Conservation (phyloP, 2,329 filamentous ascomycete genomes). For the Cyphellophora attinorum region DNA sequence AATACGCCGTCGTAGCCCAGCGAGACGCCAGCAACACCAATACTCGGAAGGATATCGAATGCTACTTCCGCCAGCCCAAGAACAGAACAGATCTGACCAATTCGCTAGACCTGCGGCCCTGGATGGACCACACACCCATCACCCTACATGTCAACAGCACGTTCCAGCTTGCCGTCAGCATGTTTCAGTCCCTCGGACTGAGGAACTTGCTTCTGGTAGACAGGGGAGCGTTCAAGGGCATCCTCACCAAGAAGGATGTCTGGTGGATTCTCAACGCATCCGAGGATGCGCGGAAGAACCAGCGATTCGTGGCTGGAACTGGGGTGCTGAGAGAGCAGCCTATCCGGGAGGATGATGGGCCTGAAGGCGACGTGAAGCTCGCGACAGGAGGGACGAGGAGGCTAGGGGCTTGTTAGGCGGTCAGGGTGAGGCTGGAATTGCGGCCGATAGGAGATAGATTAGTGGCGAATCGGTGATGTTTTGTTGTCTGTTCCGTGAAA, state of each 20-base stretch:
- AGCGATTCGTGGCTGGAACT: conserved; percentile 10
- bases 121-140: conserved; percentile 98
- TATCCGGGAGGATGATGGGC: conserved; percentile 6
- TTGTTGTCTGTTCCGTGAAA: too few species aligned
- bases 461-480: too few species aligned
- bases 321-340: conserved; percentile 11
- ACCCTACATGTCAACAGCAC: conserved; percentile 69
- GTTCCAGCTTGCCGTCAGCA: conserved; percentile 76
- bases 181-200: conserved; percentile 91
- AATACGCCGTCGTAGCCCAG: conserved; percentile 46
- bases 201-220: conserved; percentile 84
- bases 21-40: neutral
- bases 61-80: conserved; percentile 75
- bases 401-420: too few species aligned
- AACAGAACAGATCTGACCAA: conserved; percentile 61
- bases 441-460: too few species aligned
- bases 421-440: too few species aligned
- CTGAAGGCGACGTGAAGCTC: conserved; percentile 15
- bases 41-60: conserved; percentile 49
- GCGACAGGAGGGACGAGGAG: too few species aligned
- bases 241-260: conserved; percentile 95
- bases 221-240: conserved; percentile 67
- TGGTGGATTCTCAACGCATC: conserved; percentile 84
- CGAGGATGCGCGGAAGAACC: conserved; percentile 39
- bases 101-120: conserved; percentile 80